Evolutionary conservation across 202 grass and related monocot species (phyloP), one percentile per base, ranked within the genome.

Genomic region (Zizania palustris): DNA sequence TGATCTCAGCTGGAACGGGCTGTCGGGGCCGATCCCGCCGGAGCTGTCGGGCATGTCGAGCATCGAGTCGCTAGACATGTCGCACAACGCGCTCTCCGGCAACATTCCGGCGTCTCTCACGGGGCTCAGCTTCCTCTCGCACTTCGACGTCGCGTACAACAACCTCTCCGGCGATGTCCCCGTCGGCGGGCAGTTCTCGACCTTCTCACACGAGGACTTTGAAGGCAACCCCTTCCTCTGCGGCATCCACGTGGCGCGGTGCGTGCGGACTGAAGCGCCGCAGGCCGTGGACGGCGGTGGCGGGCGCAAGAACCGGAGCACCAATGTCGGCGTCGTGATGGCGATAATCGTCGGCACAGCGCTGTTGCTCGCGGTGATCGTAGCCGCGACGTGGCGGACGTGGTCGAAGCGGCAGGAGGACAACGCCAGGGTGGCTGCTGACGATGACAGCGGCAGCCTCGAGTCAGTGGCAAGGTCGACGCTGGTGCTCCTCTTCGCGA

Each of bases 371-470:
- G 39, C 46, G 35, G 62, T 67, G 36, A 73, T 50, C 45, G 82
- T 64, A 6, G 69, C 63, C 0, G 68, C 22, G 14, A 75, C 88
- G 11, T 85, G 83, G 65, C 84, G 80, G 11, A 54, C 70, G 62
- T 70, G 77, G 63, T 83, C 82, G 11, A 83, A 67, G 75, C 65
- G 79, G 59, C 82, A 82, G 60, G 94, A 97, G 49, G 81, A 93
- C 68, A 92, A 90, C 10, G 78, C 88, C 9, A 92, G 86, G 62
- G 94, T 91, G 10, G 94, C 92, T 3, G 94, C 91, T 1, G 87
- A 73, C 0, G 91, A 93, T n/a, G 80, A 86, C 12, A 76, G 49
- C 76, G 75, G 73, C 21, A 45, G 7, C 62, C 11, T 33, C 9
- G 74, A 56, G 3, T 65, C 86, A 4, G 45, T 16, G 40, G 40